A percentile compares a stretch with the other conserved stretches of the same genome.
These are phyloP conservation scores for Neoboletus magnificus DNA, from an alignment of 768 basidiomycete genomes.

Conservation along the genomic window DNA sequence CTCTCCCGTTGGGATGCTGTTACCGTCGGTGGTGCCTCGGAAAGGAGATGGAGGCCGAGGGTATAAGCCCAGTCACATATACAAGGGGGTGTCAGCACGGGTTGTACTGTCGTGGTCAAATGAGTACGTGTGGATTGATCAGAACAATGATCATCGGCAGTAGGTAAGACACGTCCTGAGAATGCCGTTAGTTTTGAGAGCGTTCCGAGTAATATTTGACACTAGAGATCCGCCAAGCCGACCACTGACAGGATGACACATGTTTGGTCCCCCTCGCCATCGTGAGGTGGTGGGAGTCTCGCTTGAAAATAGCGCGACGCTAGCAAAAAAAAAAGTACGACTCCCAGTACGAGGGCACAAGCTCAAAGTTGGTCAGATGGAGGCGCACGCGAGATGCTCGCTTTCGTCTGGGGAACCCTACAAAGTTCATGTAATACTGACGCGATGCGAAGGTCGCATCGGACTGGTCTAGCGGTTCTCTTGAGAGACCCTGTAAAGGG, in stretches of 20 bases:
- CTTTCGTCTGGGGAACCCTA: not conserved
- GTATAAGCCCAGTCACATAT: not conserved
- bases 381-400: not conserved
- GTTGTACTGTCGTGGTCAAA: not conserved
- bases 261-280: not conserved
- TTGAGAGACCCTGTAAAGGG: not conserved
- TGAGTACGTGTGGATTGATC: not conserved
- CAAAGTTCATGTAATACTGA: not conserved
- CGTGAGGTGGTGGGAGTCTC: not conserved
- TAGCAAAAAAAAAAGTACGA: no score
- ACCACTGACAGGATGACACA: not conserved
- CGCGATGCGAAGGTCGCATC: not conserved
- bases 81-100: not conserved
- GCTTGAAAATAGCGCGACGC: not conserved
- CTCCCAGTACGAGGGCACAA: not conserved
- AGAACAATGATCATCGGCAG: conserved; percentile 1
- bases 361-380: not conserved
- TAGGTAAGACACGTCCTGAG: not conserved
- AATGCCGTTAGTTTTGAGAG: conserved; percentile 12
- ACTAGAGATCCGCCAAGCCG: not conserved
- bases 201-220: not conserved
- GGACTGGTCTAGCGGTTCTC: not conserved
- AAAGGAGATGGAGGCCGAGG: not conserved
- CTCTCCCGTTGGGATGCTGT: not conserved
- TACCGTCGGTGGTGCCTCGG: not conserved